These are phyloP conservation scores for Colletotrichum shisoi DNA, from an alignment of 2,329 filamentous ascomycete species.

Conservation along the genomic window DNA sequence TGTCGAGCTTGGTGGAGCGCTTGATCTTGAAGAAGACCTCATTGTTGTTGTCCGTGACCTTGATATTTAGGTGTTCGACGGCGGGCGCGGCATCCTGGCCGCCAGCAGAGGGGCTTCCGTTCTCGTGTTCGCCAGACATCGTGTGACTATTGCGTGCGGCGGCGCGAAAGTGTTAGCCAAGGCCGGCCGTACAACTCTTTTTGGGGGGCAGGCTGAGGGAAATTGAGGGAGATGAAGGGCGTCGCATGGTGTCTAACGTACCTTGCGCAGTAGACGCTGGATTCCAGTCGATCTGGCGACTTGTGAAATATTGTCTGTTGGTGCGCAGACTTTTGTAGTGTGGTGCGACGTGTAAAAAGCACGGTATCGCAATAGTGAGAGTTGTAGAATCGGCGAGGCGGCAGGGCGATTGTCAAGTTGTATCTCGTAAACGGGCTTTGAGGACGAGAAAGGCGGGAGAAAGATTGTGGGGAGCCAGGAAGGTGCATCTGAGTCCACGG, in stretches of 20 bases:
- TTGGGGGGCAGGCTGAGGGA: background rate
- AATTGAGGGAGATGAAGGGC: background rate
- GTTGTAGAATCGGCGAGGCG: conserved; percentile 2
- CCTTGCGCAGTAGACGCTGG: background rate
- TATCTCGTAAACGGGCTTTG: background rate
- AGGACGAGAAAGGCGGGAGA: conserved; percentile 10
- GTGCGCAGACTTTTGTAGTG: background rate
- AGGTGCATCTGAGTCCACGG: conserved; percentile 1
- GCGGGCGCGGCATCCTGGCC: conserved; percentile 56
- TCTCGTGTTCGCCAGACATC: conserved; percentile 64
- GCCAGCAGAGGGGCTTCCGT: conserved; percentile 52
- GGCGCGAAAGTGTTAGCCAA: conserved; percentile 15
- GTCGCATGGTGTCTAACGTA: background rate
- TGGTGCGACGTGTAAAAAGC: background rate
- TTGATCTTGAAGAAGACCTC: conserved; percentile 99
- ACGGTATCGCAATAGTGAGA: background rate
- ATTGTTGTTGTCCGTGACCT: conserved; percentile 99
- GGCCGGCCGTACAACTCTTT: background rate
- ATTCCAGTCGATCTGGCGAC: background rate
- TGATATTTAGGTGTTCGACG: conserved; percentile 94
- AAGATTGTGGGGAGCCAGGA: conserved; percentile 20
- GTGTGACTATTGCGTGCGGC: conserved; percentile 37
- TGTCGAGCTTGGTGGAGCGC: conserved; percentile 92
- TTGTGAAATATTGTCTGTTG: background rate
- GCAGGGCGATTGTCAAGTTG: background rate